Evolutionary conservation across 2,329 filamentous ascomycete species (phyloP).

Genomic region (Pezizomycotina sp.): DNA sequence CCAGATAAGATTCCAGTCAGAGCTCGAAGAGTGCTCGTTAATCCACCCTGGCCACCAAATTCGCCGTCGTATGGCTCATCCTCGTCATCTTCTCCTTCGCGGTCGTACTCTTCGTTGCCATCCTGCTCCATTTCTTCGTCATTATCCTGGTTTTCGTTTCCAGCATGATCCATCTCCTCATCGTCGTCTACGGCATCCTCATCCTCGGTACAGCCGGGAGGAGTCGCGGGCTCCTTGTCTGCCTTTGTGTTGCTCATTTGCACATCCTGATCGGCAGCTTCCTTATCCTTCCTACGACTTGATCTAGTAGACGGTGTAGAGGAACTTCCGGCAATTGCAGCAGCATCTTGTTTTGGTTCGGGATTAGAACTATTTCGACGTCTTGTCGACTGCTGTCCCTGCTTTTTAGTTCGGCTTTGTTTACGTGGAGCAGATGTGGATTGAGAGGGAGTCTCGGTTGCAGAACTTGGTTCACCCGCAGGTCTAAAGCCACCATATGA

Average conservation of each 20-base stretch:
- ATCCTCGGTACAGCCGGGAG: constrained; percentile 1
- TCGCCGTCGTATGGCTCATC: constrained; percentile 45
- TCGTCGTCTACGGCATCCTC: constrained; percentile 18
- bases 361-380: no score
- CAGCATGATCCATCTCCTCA: constrained; percentile 12
- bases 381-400: no score
- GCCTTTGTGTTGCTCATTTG: constrained; percentile 28
- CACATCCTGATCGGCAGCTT: no score
- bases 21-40: constrained; percentile 69
- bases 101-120: constrained; percentile 41
- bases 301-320: constrained; percentile 31
- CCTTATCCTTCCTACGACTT: constrained; percentile 46
- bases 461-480: no score
- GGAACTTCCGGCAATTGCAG: constrained; percentile 29
- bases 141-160: constrained; percentile 29
- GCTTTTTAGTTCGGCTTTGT: no score
- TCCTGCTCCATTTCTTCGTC: constrained; percentile 28
- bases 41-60: constrained; percentile 40
- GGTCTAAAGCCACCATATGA: no score
- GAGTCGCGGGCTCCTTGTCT: constrained; percentile 8
- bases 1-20: constrained; percentile 85
- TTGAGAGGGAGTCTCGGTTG: no score
- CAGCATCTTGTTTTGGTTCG: no score
- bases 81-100: constrained; percentile 47
- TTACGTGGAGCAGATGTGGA: no score